Evolutionary conservation across 1,284 basidiomycete genomes (phyloP).

Genomic region (Cerioporus squamosus): DNA sequence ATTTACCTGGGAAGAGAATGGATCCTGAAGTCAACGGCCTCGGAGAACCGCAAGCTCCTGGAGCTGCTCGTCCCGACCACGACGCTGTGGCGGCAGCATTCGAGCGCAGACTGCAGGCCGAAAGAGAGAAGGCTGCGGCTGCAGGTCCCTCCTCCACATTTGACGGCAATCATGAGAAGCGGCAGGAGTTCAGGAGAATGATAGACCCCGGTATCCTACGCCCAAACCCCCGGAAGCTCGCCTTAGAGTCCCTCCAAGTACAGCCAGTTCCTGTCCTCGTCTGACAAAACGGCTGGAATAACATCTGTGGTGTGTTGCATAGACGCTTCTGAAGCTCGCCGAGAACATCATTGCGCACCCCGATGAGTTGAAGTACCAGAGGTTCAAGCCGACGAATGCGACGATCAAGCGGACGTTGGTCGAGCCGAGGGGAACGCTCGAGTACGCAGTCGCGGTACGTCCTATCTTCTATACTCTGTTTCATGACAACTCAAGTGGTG

Average conservation of each 20-base stretch:
- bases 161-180: conserved; percentile 61
- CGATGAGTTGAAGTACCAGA: conserved; percentile 67
- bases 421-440: conserved; percentile 71
- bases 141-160: conserved; percentile 35
- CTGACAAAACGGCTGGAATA: neutral
- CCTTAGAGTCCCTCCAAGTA: conserved; percentile 67
- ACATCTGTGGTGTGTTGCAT: conserved; percentile 7
- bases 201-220: conserved; percentile 79
- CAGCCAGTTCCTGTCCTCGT: conserved; percentile 15
- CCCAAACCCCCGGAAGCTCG: conserved; percentile 66
- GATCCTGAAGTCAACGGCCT: neutral
- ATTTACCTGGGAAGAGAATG: neutral
- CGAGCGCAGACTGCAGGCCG: conserved; percentile 24
- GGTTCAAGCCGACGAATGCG: conserved; percentile 75
- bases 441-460: conserved; percentile 75
- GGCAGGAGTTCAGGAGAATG: conserved; percentile 72
- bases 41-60: conserved; percentile 2
- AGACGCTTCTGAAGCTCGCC: conserved; percentile 72
- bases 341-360: conserved; percentile 75
- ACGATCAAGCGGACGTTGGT: conserved; percentile 65
- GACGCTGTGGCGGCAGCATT: conserved; percentile 25
- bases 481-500: neutral
- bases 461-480: neutral
- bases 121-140: conserved; percentile 20
- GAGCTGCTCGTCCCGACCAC: conserved; percentile 22